These are phyloP conservation scores for Trichophyton simii DNA, from an alignment of 2,329 filamentous ascomycete genomes.

Conservation along the genomic window DNA sequence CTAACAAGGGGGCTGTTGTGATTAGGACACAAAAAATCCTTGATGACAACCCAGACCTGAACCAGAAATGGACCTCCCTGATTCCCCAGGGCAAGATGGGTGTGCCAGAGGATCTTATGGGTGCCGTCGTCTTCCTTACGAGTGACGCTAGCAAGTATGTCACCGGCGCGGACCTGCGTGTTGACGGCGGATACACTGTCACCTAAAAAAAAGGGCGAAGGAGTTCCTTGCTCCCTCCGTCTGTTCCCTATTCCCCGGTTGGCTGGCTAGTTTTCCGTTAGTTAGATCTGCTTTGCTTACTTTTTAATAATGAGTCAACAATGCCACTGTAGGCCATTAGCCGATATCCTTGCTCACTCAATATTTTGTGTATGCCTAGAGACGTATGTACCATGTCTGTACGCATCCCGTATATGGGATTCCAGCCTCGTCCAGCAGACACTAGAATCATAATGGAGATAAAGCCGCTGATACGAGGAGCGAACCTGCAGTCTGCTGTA, in stretches of 20 bases:
- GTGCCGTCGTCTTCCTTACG: conserved; percentile 74
- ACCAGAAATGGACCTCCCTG: conserved; percentile 78
- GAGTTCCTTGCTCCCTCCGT: not conserved
- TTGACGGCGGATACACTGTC: conserved; percentile 81
- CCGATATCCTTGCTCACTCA: not conserved
- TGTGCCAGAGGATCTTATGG: conserved; percentile 80
- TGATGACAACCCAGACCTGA: conserved; percentile 80
- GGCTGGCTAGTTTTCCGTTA: not conserved
- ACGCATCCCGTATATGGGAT: not conserved
- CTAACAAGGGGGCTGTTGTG: conserved; percentile 3
- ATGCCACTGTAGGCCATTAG: not conserved
- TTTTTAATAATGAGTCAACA: not conserved
- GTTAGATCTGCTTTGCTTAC: not conserved
- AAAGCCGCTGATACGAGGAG: conserved; percentile 2
- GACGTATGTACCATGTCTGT: not conserved
- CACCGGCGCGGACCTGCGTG: conserved; percentile 61
- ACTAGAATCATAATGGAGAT: conserved; percentile 3
- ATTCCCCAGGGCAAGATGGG: conserved; percentile 95
- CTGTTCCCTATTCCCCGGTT: not conserved
- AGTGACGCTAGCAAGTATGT: conserved; percentile 68
- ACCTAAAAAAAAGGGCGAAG: conserved; percentile 39
- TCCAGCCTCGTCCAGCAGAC: not conserved
- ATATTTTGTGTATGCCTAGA: not conserved
- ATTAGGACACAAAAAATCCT: conserved; percentile 81
- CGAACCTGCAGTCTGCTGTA: not conserved